Base-by-base conservation (phyloP, 225 moss, liverwort and hornwort species). In the Pseudisothecium myosuroides region DNA sequence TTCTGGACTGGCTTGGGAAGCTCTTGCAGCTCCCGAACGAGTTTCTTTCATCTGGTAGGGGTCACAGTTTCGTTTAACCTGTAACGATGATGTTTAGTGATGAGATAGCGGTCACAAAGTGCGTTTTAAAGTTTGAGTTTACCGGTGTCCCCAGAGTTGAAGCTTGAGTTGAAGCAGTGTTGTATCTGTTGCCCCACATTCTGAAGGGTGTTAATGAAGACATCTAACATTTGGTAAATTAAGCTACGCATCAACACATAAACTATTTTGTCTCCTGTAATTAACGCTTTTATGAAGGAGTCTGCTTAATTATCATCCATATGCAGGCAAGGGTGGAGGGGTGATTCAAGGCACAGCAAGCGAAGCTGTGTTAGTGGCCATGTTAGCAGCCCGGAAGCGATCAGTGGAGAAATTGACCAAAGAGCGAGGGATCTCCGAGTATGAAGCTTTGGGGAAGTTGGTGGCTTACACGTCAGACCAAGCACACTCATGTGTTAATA, bases 1-100 rank as follows among this genome's bases (percentile, higher is more conserved):
- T 90, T 85, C 78, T 98, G 64, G 95, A 98, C 83, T 96, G 96
- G 98, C 95, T 98, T 56, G 98, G 94, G 65, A 95, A 96, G 92
- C 92, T 98, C 75, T 83, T 98, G 66, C 91, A 93, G 77, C 95
- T 98, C 65, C 96, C 95, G 23, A 34, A 93, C 13, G 87, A 91
- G 64, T 98, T 96, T 85, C 91, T 96, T 39, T 94, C 94, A 49
- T 91, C 91, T 41, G 96, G 95, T 94, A 90, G 56, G 50, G 64
- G 52, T 55, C 83, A 55, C 58, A 82, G 61, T 61, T 67, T 82
- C 14, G 47, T 76, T 43, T n/a, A 59, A 67, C 61, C n/a, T 37
- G 72, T 88, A 54, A 62, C 60, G 49, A 37, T 72, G n/a, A 37
- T 68, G 69, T 56, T 69, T 37, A 80, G 69, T 45, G 68, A 71